phyloP scores from a whole-genome alignment of 2,329 filamentous ascomycete species.

The Aspergillus pseudoviridinutans region DNA sequence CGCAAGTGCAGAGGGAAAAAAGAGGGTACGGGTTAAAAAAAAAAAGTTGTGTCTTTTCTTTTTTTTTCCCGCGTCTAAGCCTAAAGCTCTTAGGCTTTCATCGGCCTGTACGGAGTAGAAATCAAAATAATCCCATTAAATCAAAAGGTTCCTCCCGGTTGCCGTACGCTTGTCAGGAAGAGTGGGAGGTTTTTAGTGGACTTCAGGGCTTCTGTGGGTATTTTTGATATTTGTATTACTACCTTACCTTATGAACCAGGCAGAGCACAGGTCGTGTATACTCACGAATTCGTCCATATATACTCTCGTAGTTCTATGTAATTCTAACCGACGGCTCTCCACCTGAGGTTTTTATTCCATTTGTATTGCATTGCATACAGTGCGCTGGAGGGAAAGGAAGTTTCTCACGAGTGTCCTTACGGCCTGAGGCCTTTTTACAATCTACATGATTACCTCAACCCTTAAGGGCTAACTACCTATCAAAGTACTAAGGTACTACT shows the following conservation, averaged over 20 bases:
- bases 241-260: slow-evolving; percentile 13
- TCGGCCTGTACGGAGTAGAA: neutral
- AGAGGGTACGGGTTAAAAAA: neutral
- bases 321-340: too few species aligned
- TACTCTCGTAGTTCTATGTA: slow-evolving; percentile 1
- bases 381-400: neutral
- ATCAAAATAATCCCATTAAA: neutral
- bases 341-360: neutral
- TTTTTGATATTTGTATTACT: slow-evolving; percentile 1
- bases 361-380: neutral
- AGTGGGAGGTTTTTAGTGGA: slow-evolving; percentile 11
- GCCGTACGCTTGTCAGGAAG: slow-evolving; percentile 17
- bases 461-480: too few species aligned
- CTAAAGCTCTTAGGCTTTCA: slow-evolving; percentile 9
- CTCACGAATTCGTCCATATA: slow-evolving; percentile 3
- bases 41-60: slow-evolving; percentile 5
- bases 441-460: neutral
- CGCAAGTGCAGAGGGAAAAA: slow-evolving; percentile 4
- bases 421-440: neutral
- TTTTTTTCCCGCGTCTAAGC: slow-evolving; percentile 10
- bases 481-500: too few species aligned
- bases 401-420: too few species aligned
- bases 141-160: slow-evolving; percentile 8
- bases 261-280: neutral
- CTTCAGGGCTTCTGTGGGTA: slow-evolving; percentile 27